Base-by-base conservation (phyloP, 1,284 basidiomycete genomes). In the Ganoderma boninense region DNA sequence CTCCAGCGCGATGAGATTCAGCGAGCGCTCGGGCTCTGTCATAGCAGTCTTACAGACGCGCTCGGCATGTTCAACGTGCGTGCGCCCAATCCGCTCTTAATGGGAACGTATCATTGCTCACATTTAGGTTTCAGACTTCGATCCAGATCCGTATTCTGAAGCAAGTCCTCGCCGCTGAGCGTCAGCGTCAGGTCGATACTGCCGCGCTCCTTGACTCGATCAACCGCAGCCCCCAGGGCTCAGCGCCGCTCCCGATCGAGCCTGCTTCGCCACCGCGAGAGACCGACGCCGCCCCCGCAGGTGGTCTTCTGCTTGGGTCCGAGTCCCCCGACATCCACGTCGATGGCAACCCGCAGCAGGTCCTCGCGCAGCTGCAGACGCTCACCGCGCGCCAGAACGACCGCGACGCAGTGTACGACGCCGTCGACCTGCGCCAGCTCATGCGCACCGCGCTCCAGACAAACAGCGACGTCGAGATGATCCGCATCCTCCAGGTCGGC, bases 1-100 rank as follows among this genome's bases (percentile, higher is more conserved):
- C 84, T 95, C 63, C 91, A 90, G 78, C 87, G 92, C 46, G 90
- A 93, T 49, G 92, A 95, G 73, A 92, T 93, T 59, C 79, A 85
- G 26, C 82, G 83, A 29, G 87, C 87, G 64, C 87, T 93, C 46
- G 73, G 78, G 8, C 83, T 79, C 1, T 93, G 91, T 71, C 85
- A 90, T 74, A 82, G 81, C 2, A 81, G 80, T 6, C 69, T 76
- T 26, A 75, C 64, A 10, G 73, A 76, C 54, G 70, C 73, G 1
- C 65, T 74, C 20, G 69, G 72, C 71, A 76, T 74, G 75, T 73
- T 74, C 69, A 72, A 73, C 62, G 73, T 72, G 42, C 62, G 73
- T 72, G 42, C 14, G 69, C 65, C 40, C 13, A 38, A 16, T 18
- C 0, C 6, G 1, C 4, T 23, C 64, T 68, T 64, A 69, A 62